phyloP scores from a whole-genome alignment of 23 red algal species.

The Pyropia haitanensis region DNA sequence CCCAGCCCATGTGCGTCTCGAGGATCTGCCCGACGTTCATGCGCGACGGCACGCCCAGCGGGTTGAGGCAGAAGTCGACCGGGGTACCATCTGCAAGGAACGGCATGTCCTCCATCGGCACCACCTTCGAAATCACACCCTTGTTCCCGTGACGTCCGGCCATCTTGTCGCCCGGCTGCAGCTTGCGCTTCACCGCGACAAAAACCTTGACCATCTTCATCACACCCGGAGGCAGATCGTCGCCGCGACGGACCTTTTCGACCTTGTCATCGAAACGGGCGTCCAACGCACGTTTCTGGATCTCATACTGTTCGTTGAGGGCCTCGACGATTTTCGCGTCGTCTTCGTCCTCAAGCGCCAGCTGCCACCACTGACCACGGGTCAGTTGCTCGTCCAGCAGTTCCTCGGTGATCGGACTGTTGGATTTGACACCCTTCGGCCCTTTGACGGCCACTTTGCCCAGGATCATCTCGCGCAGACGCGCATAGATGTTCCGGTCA shows the following conservation, averaged over 20 bases:
- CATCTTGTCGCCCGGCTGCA: conserved; percentile 14
- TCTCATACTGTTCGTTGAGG: no score
- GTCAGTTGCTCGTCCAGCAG: no score
- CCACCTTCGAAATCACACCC: neutral
- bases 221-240: neutral
- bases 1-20: conserved; percentile 6
- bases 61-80: conserved; percentile 20
- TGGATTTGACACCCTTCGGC: neutral
- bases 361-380: no score
- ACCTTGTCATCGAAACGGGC: conserved; percentile 6
- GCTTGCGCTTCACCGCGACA: neutral
- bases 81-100: conserved; percentile 12
- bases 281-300: no score
- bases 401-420: neutral
- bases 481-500: neutral
- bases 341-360: neutral
- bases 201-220: conserved; percentile 3
- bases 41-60: conserved; percentile 9
- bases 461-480: neutral
- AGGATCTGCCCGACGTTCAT: conserved; percentile 18
- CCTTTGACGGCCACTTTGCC: neutral
- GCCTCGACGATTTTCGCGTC: neutral
- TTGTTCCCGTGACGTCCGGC: conserved; percentile 7
- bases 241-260: neutral
- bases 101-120: conserved; percentile 17